Evolutionary conservation across 352 stramenopile species (phyloP).

Genomic region (Globisporangium cederbergense): DNA sequence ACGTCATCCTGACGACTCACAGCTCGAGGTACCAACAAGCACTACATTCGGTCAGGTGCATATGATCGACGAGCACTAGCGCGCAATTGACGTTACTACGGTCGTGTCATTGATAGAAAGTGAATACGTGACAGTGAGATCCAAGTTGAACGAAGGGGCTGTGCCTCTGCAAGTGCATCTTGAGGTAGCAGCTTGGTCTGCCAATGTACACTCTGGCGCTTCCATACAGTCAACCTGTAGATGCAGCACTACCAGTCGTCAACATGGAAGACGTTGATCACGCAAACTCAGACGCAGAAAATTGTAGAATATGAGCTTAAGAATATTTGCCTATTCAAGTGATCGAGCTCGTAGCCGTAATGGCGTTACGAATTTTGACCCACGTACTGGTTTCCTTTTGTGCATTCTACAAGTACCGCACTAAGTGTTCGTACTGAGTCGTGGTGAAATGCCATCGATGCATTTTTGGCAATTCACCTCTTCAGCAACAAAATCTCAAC

Average conservation of each 20-base stretch:
- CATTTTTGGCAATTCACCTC: background rate
- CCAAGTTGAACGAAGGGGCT: background rate
- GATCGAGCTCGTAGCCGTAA: background rate
- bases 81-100: background rate
- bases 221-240: background rate
- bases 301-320: background rate
- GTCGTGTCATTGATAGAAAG: background rate
- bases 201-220: background rate
- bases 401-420: background rate
- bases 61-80: background rate
- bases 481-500: background rate
- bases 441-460: background rate
- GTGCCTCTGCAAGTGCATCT: background rate
- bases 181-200: background rate
- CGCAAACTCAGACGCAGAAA: background rate
- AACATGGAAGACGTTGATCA: conserved; percentile 1
- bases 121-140: background rate
- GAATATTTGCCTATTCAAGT: background rate
- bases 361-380: background rate
- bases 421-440: background rate
- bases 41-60: background rate
- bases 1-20: background rate
- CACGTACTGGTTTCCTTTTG: background rate
- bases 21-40: background rate
- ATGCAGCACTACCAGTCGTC: background rate